These are phyloP conservation scores for Aspergillus nidulans DNA, from an alignment of 495 filamentous ascomycete species.

Conservation along the genomic window DNA sequence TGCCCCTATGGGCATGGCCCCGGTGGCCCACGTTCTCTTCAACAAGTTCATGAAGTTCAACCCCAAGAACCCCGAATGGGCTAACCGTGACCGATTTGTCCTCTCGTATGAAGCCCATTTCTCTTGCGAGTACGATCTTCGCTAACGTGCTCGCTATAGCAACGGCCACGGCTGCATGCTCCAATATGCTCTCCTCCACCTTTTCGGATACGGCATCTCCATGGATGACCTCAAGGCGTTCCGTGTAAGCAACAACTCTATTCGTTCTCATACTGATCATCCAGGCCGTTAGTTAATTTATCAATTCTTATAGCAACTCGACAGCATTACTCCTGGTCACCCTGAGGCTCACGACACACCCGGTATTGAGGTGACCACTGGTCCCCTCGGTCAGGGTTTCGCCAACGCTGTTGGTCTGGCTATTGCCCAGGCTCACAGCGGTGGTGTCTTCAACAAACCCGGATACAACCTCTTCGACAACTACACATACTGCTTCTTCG, in stretches of 20 bases:
- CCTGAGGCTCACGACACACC: slow-evolving; percentile 95
- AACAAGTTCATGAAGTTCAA: slow-evolving; percentile 99
- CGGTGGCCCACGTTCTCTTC: slow-evolving; percentile 94
- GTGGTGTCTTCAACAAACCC: slow-evolving; percentile 93
- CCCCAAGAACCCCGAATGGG: slow-evolving; percentile 95
- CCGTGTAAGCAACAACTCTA: slow-evolving; percentile 67
- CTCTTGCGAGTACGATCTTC: not conserved
- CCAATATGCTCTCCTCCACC: slow-evolving; percentile 95
- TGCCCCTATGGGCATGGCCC: slow-evolving; percentile 99
- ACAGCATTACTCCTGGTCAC: slow-evolving; percentile 95
- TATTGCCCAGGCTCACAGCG: slow-evolving; percentile 88
- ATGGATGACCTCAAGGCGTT: slow-evolving; percentile 93
- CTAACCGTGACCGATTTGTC: slow-evolving; percentile 96
- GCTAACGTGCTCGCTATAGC: slow-evolving; percentile 39
- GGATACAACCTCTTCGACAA: slow-evolving; percentile 89
- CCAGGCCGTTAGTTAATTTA: not conserved
- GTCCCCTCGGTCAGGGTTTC: slow-evolving; percentile 93
- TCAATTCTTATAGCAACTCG: slow-evolving; percentile 53
- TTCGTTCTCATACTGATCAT: not conserved
- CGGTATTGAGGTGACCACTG: slow-evolving; percentile 96
- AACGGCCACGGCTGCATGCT: slow-evolving; percentile 99
- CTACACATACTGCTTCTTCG: slow-evolving; percentile 94
- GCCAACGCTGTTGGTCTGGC: slow-evolving; percentile 94
- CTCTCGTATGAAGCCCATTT: slow-evolving; percentile 70
- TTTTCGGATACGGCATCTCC: slow-evolving; percentile 82